Percentiles rank a stretch among this genome's conserved stretches.
Evolutionary conservation across 345 rosid species (phyloP).

Genomic region (Durio zibethinus): DNA sequence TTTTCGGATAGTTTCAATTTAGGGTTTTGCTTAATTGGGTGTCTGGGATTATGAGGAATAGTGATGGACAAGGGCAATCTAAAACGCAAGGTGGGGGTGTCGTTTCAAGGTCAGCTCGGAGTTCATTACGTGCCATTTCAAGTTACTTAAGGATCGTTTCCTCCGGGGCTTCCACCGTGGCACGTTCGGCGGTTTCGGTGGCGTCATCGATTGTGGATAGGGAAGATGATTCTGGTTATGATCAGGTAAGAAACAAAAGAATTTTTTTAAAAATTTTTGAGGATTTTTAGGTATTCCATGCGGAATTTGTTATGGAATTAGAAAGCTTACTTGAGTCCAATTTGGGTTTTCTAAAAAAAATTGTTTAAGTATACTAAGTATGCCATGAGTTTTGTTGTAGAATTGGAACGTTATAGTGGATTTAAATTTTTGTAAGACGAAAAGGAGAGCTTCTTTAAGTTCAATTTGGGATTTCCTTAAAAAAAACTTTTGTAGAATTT

Average conservation of each 20-base stretch:
- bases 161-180: constrained; percentile 87
- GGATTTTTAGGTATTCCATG: neutral
- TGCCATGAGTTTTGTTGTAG: neutral
- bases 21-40: constrained; percentile 22
- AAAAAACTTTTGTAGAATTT: neutral
- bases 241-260: constrained; percentile 48
- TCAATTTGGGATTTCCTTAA: neutral
- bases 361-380: neutral
- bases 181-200: constrained; percentile 74
- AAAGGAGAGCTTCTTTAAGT: neutral
- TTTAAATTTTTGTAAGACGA: neutral
- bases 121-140: constrained; percentile 74
- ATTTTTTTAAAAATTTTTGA: neutral
- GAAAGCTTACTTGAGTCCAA: neutral
- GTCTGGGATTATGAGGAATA: constrained; percentile 60
- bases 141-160: constrained; percentile 75
- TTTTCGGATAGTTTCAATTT: constrained; percentile 35
- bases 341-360: neutral
- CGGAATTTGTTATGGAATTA: neutral
- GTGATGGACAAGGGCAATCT: constrained; percentile 39
- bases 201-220: constrained; percentile 77
- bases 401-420: neutral
- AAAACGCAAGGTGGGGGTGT: constrained; percentile 32
- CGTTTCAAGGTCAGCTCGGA: constrained; percentile 57
- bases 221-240: constrained; percentile 52